Evolutionary conservation across 106 monocot species (phyloP).

Genomic region (Apostasia ramifera): DNA sequence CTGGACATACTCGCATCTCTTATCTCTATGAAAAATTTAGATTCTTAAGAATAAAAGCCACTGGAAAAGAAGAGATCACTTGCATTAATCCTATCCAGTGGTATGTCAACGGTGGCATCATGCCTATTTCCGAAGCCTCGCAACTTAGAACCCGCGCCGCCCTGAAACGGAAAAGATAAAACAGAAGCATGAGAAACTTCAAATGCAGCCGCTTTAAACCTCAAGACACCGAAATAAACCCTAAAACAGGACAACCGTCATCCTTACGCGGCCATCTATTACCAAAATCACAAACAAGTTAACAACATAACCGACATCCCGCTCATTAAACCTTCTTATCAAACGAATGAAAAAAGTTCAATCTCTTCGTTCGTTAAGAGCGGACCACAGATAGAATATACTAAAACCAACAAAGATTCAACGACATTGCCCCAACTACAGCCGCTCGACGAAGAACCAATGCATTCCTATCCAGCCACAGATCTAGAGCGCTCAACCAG

Average conservation of each 20-base stretch:
- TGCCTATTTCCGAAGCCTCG: constrained; percentile 31
- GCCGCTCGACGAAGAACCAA: background rate
- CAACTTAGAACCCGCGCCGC: constrained; percentile 23
- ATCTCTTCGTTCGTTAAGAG: background rate
- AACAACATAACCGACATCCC: too few species aligned
- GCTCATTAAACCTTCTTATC: background rate
- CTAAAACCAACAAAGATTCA: background rate
- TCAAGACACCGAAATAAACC: too few species aligned
- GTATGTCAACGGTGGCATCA: constrained; percentile 47
- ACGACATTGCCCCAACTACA: background rate
- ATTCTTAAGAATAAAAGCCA: background rate
- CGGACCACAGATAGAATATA: too few species aligned
- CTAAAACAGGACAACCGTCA: too few species aligned
- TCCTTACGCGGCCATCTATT: too few species aligned
- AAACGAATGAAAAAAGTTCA: background rate
- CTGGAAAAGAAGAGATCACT: background rate
- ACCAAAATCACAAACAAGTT: background rate
- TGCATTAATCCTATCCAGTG: constrained; percentile 29
- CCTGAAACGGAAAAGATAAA: constrained; percentile 11
- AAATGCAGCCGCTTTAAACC: too few species aligned
- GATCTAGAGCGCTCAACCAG: constrained; percentile 1
- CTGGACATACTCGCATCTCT: constrained; percentile 9
- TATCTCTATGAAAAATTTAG: background rate
- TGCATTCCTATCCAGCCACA: background rate
- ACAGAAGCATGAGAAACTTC: background rate